A percentile compares a stretch with the other conserved stretches of the same genome.
These are phyloP conservation scores for Colletotrichum gloeosporioides DNA, from an alignment of 2,329 filamentous ascomycete genomes.

Conservation along the genomic window DNA sequence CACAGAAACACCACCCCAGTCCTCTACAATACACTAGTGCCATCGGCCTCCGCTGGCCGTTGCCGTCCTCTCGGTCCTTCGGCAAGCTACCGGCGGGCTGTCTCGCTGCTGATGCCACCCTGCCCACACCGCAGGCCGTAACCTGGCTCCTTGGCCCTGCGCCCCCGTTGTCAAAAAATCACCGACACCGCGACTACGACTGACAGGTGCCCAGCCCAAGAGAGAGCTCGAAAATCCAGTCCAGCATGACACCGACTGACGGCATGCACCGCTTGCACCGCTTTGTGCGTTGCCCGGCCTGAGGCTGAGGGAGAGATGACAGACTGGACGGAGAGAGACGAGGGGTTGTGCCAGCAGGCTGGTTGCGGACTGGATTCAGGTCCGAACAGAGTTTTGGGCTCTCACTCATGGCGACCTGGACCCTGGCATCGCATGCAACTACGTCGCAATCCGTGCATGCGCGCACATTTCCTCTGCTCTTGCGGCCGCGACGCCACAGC, in stretches of 20 bases:
- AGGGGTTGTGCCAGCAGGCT: not conserved
- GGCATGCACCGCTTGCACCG: not conserved
- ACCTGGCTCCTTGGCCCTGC: slow-evolving; percentile 3
- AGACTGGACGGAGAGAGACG: not conserved
- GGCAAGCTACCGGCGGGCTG: not conserved
- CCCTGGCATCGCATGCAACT: not conserved
- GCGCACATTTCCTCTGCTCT: not conserved
- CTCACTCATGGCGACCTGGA: not conserved
- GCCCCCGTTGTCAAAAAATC: slow-evolving; percentile 3
- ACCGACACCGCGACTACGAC: not conserved
- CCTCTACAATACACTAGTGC: not conserved
- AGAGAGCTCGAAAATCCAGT: not conserved
- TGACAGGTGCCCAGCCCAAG: not conserved
- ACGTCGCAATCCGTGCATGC: not conserved
- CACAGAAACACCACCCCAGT: not conserved
- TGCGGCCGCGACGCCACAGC: slow-evolving; percentile 5
- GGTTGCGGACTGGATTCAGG: not conserved
- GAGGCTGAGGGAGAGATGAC: not conserved
- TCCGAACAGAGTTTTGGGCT: not conserved
- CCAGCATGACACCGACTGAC: not conserved
- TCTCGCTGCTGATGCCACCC: slow-evolving; percentile 1
- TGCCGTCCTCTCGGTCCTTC: not conserved
- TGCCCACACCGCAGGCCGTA: not conserved
- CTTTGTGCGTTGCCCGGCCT: not conserved
- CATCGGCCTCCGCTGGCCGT: not conserved